A percentile compares a stretch with the other conserved stretches of the same genome.
Conservation (phyloP, 805 yeast species). For the Yamadazyma akitaensis region DNA sequence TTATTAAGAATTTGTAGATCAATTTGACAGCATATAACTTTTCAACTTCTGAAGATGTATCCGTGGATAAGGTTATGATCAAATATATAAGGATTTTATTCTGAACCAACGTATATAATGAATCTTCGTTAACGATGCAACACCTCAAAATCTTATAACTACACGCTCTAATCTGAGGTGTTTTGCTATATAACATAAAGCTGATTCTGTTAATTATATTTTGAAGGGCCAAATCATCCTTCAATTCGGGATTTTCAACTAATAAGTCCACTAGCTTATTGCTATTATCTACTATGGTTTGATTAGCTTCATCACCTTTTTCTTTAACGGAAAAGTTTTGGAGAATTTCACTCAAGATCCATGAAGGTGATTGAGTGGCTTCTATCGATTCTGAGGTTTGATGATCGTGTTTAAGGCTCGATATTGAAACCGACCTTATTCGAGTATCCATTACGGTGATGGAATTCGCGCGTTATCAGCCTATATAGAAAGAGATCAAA, state of each 20-base stretch:
- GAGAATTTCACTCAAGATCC: slow-evolving; percentile 61
- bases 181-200: slow-evolving; percentile 53
- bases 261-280: slow-evolving; percentile 62
- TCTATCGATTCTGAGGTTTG: neutral
- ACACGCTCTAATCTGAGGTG: slow-evolving; percentile 64
- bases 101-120: slow-evolving; percentile 51
- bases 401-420: slow-evolving; percentile 8
- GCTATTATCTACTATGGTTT: slow-evolving; percentile 6
- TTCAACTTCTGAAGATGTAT: slow-evolving; percentile 52
- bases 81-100: slow-evolving; percentile 61
- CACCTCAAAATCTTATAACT: slow-evolving; percentile 75
- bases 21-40: slow-evolving; percentile 75
- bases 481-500: neutral
- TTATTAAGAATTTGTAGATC: slow-evolving; percentile 57
- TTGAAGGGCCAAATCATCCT: slow-evolving; percentile 59
- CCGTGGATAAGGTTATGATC: slow-evolving; percentile 61
- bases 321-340: slow-evolving; percentile 45
- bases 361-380: slow-evolving; percentile 37
- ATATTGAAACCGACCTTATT: slow-evolving; percentile 14
- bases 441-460: slow-evolving; percentile 12
- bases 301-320: slow-evolving; percentile 39
- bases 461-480: neutral
- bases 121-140: slow-evolving; percentile 51
- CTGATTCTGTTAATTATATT: slow-evolving; percentile 59
- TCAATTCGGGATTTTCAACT: slow-evolving; percentile 54